Base-by-base conservation (phyloP, 495 filamentous ascomycete species). In the Echria macrotheca region DNA sequence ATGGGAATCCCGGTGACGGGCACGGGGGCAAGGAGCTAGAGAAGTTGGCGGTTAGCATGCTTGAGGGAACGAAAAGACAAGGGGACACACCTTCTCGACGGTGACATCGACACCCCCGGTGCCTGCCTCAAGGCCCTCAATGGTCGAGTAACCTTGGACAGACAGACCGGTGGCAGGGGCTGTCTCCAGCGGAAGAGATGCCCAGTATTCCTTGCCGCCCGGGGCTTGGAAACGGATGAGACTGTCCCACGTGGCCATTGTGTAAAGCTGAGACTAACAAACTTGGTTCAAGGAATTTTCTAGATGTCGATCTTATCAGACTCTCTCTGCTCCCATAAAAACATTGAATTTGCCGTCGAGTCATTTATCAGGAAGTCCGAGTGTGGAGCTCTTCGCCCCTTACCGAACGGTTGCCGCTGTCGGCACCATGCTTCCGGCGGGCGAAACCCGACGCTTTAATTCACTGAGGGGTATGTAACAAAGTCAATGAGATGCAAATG, bases 41-140 rank as follows among this genome's bases (percentile, higher is more conserved):
- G n/a, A n/a, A n/a, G n/a, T n/a, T n/a, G n/a, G n/a, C n/a, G n/a
- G n/a, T n/a, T n/a, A n/a, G n/a, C n/a, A n/a, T n/a, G n/a, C n/a
- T n/a, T n/a, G n/a, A n/a, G n/a, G n/a, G n/a, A n/a, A n/a, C n/a
- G n/a, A n/a, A n/a, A n/a, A n/a, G n/a, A n/a, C n/a, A n/a, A n/a
- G n/a, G n/a, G n/a, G n/a, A n/a, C n/a, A n/a, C n/a, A n/a, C n/a
- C 40, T 43, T 43, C 40, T 43, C 40, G 7, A 43, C 40, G 2
- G 40, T 43, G 6, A 43, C 40, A 12, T 43, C 40, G 21, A 43
- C 40, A 15, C 40, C 40, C 2, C 40, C 23, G 26, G 18, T 11
- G 9, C 21, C 40, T 3, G 40, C 24, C 21, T 43, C 40, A 3
- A 43, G 40, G 10, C 26, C 40, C 6, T 43, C 40, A 15, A 43